phyloP scores from a whole-genome alignment of 495 filamentous ascomycete species.

The Podospora tetraspora region DNA sequence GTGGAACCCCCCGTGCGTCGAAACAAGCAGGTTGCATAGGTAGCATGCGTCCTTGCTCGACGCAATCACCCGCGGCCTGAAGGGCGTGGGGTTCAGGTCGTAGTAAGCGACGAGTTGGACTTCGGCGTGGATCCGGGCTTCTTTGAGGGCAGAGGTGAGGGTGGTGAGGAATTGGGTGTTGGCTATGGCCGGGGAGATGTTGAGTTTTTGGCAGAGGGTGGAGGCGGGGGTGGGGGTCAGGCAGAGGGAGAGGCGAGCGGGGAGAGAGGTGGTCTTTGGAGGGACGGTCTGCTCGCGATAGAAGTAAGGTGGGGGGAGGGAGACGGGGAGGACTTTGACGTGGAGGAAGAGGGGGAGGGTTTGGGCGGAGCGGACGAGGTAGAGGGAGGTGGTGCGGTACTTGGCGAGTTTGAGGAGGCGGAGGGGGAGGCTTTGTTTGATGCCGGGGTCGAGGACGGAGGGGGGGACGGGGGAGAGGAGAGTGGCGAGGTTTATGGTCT shows the following conservation, averaged over 20 bases:
- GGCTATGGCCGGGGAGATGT: not conserved
- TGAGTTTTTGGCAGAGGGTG: not conserved
- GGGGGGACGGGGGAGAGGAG: conserved; percentile 6
- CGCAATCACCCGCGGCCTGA: conserved; percentile 41
- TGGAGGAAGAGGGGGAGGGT: conserved; percentile 20
- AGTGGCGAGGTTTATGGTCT: too few relatives aligned
- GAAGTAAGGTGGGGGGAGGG: conserved; percentile 24
- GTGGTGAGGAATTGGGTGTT: not conserved
- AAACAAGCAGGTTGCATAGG: conserved; percentile 43
- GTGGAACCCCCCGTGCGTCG: conserved; percentile 37
- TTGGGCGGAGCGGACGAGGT: conserved; percentile 28
- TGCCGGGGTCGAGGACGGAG: conserved; percentile 11
- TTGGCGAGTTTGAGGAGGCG: conserved; percentile 27
- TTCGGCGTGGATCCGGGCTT: conserved; percentile 46
- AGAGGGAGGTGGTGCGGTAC: conserved; percentile 32
- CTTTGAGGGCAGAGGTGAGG: conserved; percentile 18
- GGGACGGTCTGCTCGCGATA: too few relatives aligned
- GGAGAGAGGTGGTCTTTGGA: too few relatives aligned
- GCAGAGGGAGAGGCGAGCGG: too few relatives aligned
- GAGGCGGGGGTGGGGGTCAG: too few relatives aligned
- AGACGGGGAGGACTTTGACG: conserved; percentile 23
- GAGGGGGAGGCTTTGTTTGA: conserved; percentile 20
- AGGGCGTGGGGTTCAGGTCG: conserved; percentile 22
- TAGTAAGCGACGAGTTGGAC: conserved; percentile 45
- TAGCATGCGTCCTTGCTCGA: conserved; percentile 49